A percentile compares a stretch with the other conserved stretches of the same genome.
Conservation (phyloP, 23 red algal species). For the Agarophyton chilense region DNA sequence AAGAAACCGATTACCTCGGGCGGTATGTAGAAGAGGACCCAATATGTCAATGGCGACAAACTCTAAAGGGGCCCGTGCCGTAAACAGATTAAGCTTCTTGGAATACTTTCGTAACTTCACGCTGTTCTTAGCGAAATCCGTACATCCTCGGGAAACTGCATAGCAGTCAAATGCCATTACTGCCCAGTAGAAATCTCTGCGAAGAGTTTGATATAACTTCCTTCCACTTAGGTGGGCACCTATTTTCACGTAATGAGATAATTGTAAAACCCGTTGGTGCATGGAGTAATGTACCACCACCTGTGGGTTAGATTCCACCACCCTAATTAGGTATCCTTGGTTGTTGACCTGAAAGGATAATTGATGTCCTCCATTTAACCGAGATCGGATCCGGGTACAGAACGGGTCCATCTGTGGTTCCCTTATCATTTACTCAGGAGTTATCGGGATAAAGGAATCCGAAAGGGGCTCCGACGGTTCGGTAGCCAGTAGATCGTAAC, state of each 20-base stretch:
- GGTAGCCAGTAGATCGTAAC: not conserved
- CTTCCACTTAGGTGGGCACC: not conserved
- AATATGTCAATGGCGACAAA: slow-evolving; percentile 1
- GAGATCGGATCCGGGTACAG: not conserved
- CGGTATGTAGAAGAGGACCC: not conserved
- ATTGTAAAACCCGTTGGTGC: not conserved
- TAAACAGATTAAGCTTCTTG: not conserved
- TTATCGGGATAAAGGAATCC: not conserved
- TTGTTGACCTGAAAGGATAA: slow-evolving; percentile 7
- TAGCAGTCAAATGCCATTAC: not conserved
- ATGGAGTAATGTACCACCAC: not conserved
- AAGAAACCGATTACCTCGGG: slow-evolving; percentile 6
- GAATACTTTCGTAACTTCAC: not conserved
- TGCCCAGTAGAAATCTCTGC: not conserved
- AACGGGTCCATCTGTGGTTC: slow-evolving; percentile 11
- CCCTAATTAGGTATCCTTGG: not conserved
- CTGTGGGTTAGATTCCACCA: not conserved
- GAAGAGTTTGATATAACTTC: not conserved
- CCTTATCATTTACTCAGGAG: not conserved
- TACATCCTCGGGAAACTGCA: not conserved
- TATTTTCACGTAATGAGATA: not conserved
- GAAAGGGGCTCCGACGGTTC: not conserved
- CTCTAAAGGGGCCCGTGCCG: not conserved
- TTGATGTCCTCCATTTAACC: slow-evolving; percentile 5
- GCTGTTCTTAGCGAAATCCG: not conserved